A percentile compares a stretch with the other conserved stretches of the same genome.
These are phyloP conservation scores for Gossypium longicalyx DNA, from an alignment of 345 rosid species.

Conservation along the genomic window DNA sequence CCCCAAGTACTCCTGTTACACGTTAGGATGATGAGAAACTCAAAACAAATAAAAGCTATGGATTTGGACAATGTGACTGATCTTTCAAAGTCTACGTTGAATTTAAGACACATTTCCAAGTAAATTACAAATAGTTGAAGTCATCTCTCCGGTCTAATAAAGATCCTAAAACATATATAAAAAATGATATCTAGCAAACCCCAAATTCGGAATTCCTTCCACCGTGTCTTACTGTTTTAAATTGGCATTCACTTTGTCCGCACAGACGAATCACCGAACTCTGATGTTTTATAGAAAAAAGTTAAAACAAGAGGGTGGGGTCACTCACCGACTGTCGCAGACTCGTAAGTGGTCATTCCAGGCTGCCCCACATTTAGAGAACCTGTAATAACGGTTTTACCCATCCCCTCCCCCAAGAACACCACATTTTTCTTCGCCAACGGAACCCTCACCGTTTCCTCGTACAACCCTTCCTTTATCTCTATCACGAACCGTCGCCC, in stretches of 20 bases:
- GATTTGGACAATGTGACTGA: too few species aligned
- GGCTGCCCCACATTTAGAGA: conserved; percentile 46
- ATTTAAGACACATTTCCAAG: too few species aligned
- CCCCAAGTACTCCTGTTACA: conserved; percentile 66
- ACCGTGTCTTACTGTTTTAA: too few species aligned
- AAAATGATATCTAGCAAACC: too few species aligned
- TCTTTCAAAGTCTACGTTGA: too few species aligned
- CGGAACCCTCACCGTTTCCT: conserved; percentile 74
- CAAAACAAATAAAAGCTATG: too few species aligned
- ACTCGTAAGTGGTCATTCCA: conserved; percentile 61
- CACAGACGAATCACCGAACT: too few species aligned
- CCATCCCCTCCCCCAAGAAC: conserved; percentile 74
- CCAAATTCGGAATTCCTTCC: too few species aligned
- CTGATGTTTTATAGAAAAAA: background rate
- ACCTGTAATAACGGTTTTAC: conserved; percentile 79
- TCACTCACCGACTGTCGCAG: conserved; percentile 76
- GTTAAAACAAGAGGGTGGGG: background rate
- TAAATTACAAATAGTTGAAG: too few species aligned
- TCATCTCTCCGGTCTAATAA: too few species aligned
- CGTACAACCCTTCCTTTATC: conserved; percentile 60
- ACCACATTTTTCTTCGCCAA: conserved; percentile 76
- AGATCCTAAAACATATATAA: too few species aligned
- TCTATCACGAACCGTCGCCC: conserved; percentile 47
- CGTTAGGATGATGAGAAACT: background rate
- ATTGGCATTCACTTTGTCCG: too few species aligned